Conservation (phyloP, 1,139 yeast genomes). For the Blastobotrys malaysiensis region DNA sequence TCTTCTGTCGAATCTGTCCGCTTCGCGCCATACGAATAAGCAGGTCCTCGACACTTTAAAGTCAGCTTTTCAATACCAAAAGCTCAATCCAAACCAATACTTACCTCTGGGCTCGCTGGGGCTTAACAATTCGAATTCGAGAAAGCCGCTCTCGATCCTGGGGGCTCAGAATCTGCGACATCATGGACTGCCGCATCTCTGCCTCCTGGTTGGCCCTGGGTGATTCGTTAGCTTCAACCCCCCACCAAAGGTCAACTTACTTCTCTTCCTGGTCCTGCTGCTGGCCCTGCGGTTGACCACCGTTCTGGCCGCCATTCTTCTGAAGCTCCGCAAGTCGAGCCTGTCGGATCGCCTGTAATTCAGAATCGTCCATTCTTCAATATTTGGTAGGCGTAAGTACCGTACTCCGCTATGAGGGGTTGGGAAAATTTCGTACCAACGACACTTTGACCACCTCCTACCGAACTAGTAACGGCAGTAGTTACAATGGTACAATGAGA, state of each 20-base stretch:
- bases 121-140: slow-evolving; percentile 81
- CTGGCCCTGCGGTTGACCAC: slow-evolving; percentile 7
- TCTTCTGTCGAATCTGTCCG: slow-evolving; percentile 70
- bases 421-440: background rate
- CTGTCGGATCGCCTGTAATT: slow-evolving; percentile 79
- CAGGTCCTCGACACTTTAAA: slow-evolving; percentile 69
- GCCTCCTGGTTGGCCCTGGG: slow-evolving; percentile 24
- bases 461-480: background rate
- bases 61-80: background rate
- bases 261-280: slow-evolving; percentile 5
- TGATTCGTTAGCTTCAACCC: background rate
- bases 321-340: slow-evolving; percentile 84
- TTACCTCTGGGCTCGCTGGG: slow-evolving; percentile 75
- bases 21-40: slow-evolving; percentile 65
- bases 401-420: background rate
- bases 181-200: slow-evolving; percentile 35
- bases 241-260: background rate
- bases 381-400: background rate
- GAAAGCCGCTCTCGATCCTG: slow-evolving; percentile 84
- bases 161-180: slow-evolving; percentile 70
- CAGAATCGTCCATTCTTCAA: slow-evolving; percentile 51
- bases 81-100: background rate
- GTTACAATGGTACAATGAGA: too few species aligned
- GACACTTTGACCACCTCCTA: background rate
- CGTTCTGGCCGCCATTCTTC: slow-evolving; percentile 37